phyloP scores from a whole-genome alignment of 129 eudicot genomes.

The Flaveria sonorensis region DNA sequence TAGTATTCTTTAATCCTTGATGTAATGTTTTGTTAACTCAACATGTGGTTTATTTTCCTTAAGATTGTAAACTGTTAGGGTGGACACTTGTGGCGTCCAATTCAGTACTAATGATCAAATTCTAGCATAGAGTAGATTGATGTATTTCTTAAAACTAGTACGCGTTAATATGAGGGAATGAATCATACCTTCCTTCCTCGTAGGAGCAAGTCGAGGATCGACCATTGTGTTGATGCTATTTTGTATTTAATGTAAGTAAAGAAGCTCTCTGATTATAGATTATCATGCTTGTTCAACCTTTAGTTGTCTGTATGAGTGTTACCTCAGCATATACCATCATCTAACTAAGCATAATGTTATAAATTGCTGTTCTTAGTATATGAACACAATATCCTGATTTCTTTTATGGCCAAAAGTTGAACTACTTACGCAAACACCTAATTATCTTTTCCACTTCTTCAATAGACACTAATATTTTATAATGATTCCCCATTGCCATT shows the following conservation, averaged over 20 bases:
- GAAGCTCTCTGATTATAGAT: background rate
- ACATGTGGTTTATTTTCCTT: too few species aligned
- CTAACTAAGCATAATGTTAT: background rate
- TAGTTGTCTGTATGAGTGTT: background rate
- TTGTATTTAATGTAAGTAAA: too few species aligned
- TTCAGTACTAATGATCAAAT: too few species aligned
- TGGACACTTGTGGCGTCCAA: too few species aligned
- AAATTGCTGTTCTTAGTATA: background rate
- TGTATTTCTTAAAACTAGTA: too few species aligned
- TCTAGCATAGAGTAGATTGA: too few species aligned
- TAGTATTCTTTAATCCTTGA: too few species aligned
- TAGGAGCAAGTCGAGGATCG: too few species aligned
- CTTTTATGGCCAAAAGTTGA: background rate
- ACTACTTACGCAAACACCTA: background rate
- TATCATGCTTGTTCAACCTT: background rate
- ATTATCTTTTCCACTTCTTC: constrained; percentile 9
- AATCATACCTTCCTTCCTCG: too few species aligned
- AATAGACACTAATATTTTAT: constrained; percentile 4
- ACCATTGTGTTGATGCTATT: too few species aligned
- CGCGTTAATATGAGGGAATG: too few species aligned
- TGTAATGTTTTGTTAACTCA: background rate
- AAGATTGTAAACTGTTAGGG: too few species aligned
- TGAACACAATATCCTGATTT: background rate
- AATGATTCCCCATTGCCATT: constrained; percentile 2
- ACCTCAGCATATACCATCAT: background rate